These are phyloP conservation scores for Rhizoclosmatium globosum DNA, from an alignment of 192 early-diverging fungal species.

Conservation along the genomic window DNA sequence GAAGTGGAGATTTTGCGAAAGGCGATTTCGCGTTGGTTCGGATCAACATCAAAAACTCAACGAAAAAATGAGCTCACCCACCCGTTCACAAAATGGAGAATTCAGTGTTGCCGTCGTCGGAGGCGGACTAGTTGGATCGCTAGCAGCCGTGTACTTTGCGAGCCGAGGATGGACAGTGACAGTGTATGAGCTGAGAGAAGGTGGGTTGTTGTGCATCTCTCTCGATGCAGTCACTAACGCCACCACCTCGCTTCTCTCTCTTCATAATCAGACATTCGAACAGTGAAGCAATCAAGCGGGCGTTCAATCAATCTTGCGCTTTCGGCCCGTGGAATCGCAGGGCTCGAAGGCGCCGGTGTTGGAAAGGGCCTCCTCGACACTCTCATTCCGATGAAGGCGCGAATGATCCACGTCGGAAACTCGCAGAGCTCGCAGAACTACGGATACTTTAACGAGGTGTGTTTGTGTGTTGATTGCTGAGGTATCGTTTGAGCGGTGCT, in stretches of 20 bases:
- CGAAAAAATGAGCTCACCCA: background rate
- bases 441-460: slow-evolving; percentile 85
- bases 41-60: too few relatives aligned
- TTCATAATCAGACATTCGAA: slow-evolving; percentile 47
- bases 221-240: background rate
- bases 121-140: slow-evolving; percentile 85
- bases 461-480: background rate
- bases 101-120: slow-evolving; percentile 80
- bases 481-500: background rate
- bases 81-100: slow-evolving; percentile 52
- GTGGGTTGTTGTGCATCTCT: slow-evolving; percentile 45
- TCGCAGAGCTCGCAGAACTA: slow-evolving; percentile 82
- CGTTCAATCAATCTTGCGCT: slow-evolving; percentile 96
- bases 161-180: slow-evolving; percentile 89
- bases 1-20: too few relatives aligned
- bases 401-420: slow-evolving; percentile 89
- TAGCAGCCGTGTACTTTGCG: slow-evolving; percentile 90
- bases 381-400: slow-evolving; percentile 89
- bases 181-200: slow-evolving; percentile 85
- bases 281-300: slow-evolving; percentile 44
- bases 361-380: slow-evolving; percentile 68
- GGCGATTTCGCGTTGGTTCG: too few relatives aligned
- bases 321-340: slow-evolving; percentile 84
- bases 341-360: slow-evolving; percentile 73
- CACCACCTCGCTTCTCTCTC: background rate